phyloP scores from a whole-genome alignment of 2,329 filamentous ascomycete species.

The Didymellaceae sp. region DNA sequence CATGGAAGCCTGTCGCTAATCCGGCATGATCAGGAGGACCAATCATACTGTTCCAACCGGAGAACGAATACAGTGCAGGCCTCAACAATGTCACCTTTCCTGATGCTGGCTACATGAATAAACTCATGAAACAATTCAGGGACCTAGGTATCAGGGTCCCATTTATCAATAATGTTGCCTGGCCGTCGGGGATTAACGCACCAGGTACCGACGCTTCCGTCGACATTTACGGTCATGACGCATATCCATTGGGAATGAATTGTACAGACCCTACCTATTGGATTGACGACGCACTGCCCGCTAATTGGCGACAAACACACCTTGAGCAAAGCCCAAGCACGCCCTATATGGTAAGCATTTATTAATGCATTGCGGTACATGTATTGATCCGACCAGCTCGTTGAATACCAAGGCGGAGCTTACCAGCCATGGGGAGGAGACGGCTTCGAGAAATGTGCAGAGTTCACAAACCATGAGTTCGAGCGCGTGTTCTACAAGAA shows the following conservation, averaged over 20 bases:
- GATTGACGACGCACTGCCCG: slow-evolving; percentile 62
- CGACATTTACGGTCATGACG: slow-evolving; percentile 70
- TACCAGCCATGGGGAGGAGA: slow-evolving; percentile 76
- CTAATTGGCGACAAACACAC: slow-evolving; percentile 60
- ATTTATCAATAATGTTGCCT: slow-evolving; percentile 74
- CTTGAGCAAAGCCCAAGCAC: slow-evolving; percentile 66
- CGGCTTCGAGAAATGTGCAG: slow-evolving; percentile 70
- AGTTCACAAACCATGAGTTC: slow-evolving; percentile 72
- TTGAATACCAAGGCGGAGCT: slow-evolving; percentile 69
- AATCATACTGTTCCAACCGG: slow-evolving; percentile 76
- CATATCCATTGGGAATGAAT: slow-evolving; percentile 66
- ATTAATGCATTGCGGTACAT: not conserved
- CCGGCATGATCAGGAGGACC: slow-evolving; percentile 57
- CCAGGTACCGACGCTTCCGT: slow-evolving; percentile 64
- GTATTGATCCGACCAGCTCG: slow-evolving; percentile 44
- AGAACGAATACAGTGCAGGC: slow-evolving; percentile 74
- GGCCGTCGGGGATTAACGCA: slow-evolving; percentile 63
- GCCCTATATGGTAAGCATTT: slow-evolving; percentile 57
- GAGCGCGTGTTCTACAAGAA: slow-evolving; percentile 81
- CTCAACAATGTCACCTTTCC: slow-evolving; percentile 62
- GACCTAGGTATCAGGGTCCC: slow-evolving; percentile 74
- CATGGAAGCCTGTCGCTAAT: not conserved
- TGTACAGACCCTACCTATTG: slow-evolving; percentile 66
- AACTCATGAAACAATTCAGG: slow-evolving; percentile 70
- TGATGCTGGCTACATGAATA: slow-evolving; percentile 70